Evolutionary conservation across 345 rosid genomes (phyloP), one percentile per base, ranked within the genome.

Genomic region (Eucalyptus sp.): DNA sequence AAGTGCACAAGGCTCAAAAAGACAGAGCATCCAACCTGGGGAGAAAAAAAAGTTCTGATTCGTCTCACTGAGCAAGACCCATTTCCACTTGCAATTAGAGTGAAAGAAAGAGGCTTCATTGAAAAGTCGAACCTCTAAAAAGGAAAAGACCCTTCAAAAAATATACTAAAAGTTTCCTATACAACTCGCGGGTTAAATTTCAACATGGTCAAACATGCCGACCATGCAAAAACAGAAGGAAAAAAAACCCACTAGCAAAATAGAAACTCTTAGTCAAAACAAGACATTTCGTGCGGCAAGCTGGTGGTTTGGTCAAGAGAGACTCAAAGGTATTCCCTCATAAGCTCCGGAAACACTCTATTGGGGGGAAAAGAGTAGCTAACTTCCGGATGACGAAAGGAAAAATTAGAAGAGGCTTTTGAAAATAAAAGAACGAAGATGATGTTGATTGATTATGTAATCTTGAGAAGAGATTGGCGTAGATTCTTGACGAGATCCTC

Each of bases 401-500:
- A 20, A 76, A 41, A 76, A 37, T 37, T 41, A 41, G 83, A 76
- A 37, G 83, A 37, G 83, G 46, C 48, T 76, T 76, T 37, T 41
- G 48, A 76, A 76, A 76, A 20, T 41, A 20, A 10, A 25, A 31
- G 60, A 86, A 86, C 64, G 56, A 49, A 86, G 37, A 86, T 51
- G 62, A 91, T 89, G 84, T 41, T 37, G 48, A 41, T 76, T 76
- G 84, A 76, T 76, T 13, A 76, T 12, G 4, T 24, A 20, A 90
- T 90, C 86, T 22, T 31, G 46, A 91, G 48, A 8, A 93, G 71
- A 86, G 91, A 92, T 88, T 25, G 51, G 87, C 94, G 91, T 58
- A 95, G 92, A 43, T 93, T 92, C 79, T 88, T 93, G 24, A 93
- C 96, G 51, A 94, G 89, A 91, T 95, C 95, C 87, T 90, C 90